phyloP scores from a whole-genome alignment of 2,329 filamentous ascomycete species.

The Alternaria novae-zelandiae region DNA sequence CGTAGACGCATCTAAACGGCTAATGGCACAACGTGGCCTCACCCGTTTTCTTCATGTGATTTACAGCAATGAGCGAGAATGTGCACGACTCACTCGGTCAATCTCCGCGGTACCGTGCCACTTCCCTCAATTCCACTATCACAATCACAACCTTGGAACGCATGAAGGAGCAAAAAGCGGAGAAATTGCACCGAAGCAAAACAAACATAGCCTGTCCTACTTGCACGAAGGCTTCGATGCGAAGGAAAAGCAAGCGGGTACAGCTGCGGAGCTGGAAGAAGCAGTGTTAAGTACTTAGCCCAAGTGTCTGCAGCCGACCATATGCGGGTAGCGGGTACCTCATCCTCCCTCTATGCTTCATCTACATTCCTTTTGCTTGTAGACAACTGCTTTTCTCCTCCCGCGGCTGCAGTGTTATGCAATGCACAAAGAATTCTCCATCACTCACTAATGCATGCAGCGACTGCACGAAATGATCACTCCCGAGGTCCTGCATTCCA shows the following conservation, averaged over 20 bases:
- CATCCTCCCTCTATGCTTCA: background rate
- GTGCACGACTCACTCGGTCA: background rate
- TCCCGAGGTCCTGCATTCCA: background rate
- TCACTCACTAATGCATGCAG: background rate
- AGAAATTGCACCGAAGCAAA: background rate
- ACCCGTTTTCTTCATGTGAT: background rate
- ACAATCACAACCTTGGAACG: background rate
- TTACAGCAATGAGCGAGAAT: background rate
- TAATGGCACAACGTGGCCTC: background rate
- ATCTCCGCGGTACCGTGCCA: background rate
- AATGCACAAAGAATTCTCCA: background rate
- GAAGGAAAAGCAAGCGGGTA: background rate
- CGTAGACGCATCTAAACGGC: background rate
- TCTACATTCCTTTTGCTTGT: background rate
- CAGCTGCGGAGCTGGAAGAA: background rate
- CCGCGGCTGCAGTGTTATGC: background rate
- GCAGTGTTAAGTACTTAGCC: background rate
- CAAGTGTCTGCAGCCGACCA: background rate
- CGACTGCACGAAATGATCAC: background rate
- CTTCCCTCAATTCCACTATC: background rate
- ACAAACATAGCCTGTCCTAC: background rate
- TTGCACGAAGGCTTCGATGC: background rate
- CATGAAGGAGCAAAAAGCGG: background rate
- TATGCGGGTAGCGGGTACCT: background rate
- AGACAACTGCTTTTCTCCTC: background rate